phyloP scores from a whole-genome alignment of 257 asterid species.

The Solanum peruvianum region DNA sequence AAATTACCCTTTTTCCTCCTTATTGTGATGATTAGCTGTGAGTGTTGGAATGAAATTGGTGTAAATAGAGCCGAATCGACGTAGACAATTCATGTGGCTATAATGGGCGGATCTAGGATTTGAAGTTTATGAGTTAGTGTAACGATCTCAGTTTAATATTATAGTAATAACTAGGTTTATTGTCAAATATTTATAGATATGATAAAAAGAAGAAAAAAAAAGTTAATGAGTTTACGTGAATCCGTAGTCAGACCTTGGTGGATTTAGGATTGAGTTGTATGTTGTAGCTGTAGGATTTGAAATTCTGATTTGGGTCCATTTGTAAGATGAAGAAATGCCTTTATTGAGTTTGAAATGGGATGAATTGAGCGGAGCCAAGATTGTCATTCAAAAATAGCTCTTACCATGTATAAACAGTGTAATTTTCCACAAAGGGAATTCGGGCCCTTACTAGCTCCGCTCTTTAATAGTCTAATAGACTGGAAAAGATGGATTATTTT shows the following conservation, averaged over 20 bases:
- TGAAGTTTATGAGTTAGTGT: neutral
- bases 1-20: neutral
- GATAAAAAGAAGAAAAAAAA: neutral
- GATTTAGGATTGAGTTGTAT: neutral
- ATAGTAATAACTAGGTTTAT: neutral
- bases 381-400: too few relatives aligned
- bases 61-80: neutral
- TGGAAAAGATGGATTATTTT: neutral
- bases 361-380: neutral
- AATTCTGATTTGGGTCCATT: neutral
- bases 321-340: neutral
- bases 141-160: neutral
- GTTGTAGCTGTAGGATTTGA: neutral
- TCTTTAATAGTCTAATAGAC: neutral
- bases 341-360: neutral
- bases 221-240: neutral
- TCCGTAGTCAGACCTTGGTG: neutral
- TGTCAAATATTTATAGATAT: neutral
- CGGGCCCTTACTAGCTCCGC: too few relatives aligned
- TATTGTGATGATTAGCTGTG: neutral
- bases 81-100: neutral
- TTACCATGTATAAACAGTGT: too few relatives aligned
- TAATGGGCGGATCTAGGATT: neutral
- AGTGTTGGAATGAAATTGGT: neutral
- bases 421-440: too few relatives aligned